A percentile compares a stretch with the other conserved stretches of the same genome.
phyloP scores from a whole-genome alignment of 345 rosid species.

The Pseudoturritis turrita region DNA sequence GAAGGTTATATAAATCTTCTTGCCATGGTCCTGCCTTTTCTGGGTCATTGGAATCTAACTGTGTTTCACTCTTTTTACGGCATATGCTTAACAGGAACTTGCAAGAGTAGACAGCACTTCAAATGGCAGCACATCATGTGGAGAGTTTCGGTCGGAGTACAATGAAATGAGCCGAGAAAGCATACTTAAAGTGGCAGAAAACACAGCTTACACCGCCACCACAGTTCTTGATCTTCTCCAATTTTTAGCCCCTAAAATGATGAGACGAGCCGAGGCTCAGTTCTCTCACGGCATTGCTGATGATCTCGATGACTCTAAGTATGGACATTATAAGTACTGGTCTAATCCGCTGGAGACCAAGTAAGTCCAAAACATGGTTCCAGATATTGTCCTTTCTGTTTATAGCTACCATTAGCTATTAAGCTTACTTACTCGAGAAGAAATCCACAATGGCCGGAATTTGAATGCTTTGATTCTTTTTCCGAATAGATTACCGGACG shows the following conservation, averaged over 20 bases:
- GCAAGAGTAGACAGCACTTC: not conserved
- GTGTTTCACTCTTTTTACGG: not conserved
- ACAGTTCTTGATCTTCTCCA: constrained; percentile 49
- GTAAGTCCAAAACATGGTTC: constrained; percentile 35
- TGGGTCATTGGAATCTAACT: not conserved
- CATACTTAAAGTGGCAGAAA: constrained; percentile 39
- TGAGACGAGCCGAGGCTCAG: constrained; percentile 61
- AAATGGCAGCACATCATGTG: constrained; percentile 31
- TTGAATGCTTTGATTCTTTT: not conserved
- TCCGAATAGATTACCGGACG: constrained; percentile 51
- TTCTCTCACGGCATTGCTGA: constrained; percentile 77
- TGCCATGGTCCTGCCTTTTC: not conserved
- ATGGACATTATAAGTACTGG: constrained; percentile 61
- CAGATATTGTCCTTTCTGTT: not conserved
- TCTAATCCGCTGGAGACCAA: constrained; percentile 73
- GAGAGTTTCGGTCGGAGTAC: constrained; percentile 57
- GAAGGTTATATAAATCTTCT: not conserved
- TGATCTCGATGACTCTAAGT: constrained; percentile 58
- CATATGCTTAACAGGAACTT: constrained; percentile 1
- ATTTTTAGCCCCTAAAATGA: constrained; percentile 62
- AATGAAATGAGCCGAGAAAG: constrained; percentile 51
- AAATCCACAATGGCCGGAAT: not conserved
- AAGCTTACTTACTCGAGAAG: not conserved
- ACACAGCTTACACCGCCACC: constrained; percentile 51
- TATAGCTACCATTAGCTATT: not conserved